Base-by-base conservation (phyloP, 1,139 yeast genomes). In the Candida neerlandica region DNA sequence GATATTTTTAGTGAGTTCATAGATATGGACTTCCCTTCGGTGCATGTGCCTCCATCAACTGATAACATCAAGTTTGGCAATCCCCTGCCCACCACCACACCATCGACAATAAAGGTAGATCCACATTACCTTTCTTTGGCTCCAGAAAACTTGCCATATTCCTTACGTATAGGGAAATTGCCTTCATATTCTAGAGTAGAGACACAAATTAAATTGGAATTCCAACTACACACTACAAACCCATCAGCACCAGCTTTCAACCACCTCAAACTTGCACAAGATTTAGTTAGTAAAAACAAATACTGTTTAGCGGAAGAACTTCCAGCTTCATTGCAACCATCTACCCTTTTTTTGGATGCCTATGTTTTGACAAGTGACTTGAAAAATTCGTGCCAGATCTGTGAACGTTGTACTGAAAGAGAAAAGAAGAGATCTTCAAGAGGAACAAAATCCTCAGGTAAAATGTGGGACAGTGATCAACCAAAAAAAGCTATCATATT, bases 401-500 rank as follows among this genome's bases (percentile, higher is more conserved):
- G 99, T 70, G 65, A 85, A 26, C 82, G 95, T 59, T 94, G 99
- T 73, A 85, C 91, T 59, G 86, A 89, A 64, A 80, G 99, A 59
- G 98, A 94, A 67, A 88, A 89, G 62, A 89, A 92, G 68, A 80
- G 99, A 58, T 98, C 98, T 0, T 87, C 94, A 51, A 85, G 94
- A 77, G 83, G 92, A 9, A 39, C 42, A 58, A 86, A 88, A 63
- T 78, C 84, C 5, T 91, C 90, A n/a, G 61, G 56, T 21, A 48
- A 43, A 14, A 44, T 43, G 44, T 86, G 90, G 75, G 89, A 97
- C 82, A 81, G 88, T 58, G 86, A 87, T 46, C 78, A 80, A 43
- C 79, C 83, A 55, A 86, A 91, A 60, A 81, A 95, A 56, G 95
- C 96, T 2, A 82, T 91, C 32, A 89, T 94, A 32, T 90, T 91